These are phyloP conservation scores for Cucurbita moschata DNA, from an alignment of 306 rosid species.

Conservation along the genomic window DNA sequence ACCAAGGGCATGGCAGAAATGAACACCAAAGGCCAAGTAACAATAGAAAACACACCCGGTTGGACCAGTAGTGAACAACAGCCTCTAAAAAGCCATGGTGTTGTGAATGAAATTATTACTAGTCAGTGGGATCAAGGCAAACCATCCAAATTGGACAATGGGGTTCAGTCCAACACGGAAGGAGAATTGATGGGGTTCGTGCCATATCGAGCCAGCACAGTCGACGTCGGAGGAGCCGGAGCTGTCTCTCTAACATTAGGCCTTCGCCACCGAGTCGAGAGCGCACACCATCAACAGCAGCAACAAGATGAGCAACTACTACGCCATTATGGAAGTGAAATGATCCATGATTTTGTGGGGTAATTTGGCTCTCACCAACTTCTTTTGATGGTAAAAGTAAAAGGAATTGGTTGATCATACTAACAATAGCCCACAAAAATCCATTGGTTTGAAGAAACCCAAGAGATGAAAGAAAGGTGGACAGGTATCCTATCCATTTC, in stretches of 20 bases:
- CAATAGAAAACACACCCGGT: constrained; percentile 13
- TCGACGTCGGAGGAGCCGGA: constrained; percentile 46
- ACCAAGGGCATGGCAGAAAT: constrained; percentile 33
- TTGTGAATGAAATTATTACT: constrained; percentile 11
- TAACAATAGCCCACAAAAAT: not conserved
- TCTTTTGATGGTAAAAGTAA: not conserved
- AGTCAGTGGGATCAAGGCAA: constrained; percentile 46
- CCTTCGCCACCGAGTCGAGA: constrained; percentile 40
- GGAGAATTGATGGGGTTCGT: constrained; percentile 50
- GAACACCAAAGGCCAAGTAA: constrained; percentile 10
- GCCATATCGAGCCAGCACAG: constrained; percentile 38
- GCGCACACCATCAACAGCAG: constrained; percentile 29
- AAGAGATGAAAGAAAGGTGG: not conserved
- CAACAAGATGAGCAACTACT: constrained; percentile 40
- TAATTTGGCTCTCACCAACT: constrained; percentile 10
- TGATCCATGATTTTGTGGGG: constrained; percentile 54
- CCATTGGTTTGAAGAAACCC: not conserved
- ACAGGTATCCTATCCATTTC: too few relatives aligned
- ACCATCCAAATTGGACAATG: constrained; percentile 41
- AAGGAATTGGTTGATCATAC: not conserved
- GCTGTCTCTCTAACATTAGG: constrained; percentile 69
- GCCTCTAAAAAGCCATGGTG: constrained; percentile 14
- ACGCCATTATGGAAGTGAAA: constrained; percentile 37
- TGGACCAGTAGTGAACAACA: not conserved
- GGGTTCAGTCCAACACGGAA: constrained; percentile 31